Conservation (phyloP, 805 yeast genomes). For the Yarrowia divulgata region DNA sequence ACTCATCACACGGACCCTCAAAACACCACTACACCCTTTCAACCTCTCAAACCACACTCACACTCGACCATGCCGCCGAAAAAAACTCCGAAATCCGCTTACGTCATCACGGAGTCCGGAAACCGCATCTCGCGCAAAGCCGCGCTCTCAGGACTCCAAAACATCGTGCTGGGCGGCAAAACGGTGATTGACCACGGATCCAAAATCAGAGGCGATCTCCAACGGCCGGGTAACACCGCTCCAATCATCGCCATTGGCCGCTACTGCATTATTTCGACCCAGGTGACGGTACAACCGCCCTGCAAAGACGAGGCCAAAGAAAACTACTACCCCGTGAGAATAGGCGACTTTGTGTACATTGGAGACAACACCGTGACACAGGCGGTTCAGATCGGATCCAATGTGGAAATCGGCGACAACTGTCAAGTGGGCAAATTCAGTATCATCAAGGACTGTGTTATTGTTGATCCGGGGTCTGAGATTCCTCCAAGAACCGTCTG, state of each 20-base stretch:
- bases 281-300: slow-evolving; percentile 6
- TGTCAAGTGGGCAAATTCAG: slow-evolving; percentile 51
- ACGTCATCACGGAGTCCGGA: slow-evolving; percentile 47
- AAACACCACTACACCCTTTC: not conserved
- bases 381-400: slow-evolving; percentile 54
- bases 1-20: not conserved
- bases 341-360: slow-evolving; percentile 52
- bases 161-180: slow-evolving; percentile 52
- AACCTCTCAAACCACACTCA: not conserved
- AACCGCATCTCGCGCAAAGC: slow-evolving; percentile 50
- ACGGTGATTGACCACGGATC: slow-evolving; percentile 49
- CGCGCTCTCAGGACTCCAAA: slow-evolving; percentile 50
- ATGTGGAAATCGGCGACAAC: slow-evolving; percentile 50
- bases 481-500: slow-evolving; percentile 52
- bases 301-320: slow-evolving; percentile 40
- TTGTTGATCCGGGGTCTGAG: slow-evolving; percentile 48
- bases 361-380: slow-evolving; percentile 48
- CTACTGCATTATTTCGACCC: slow-evolving; percentile 47
- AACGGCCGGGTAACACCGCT: slow-evolving; percentile 45
- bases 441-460: slow-evolving; percentile 52
- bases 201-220: slow-evolving; percentile 51
- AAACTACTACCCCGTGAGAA: slow-evolving; percentile 48
- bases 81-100: slow-evolving; percentile 3
- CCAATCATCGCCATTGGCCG: slow-evolving; percentile 52
- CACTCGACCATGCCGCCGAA: not conserved